Conservation (phyloP, 2,329 filamentous ascomycete genomes). For the Venturiaceae sp. region DNA sequence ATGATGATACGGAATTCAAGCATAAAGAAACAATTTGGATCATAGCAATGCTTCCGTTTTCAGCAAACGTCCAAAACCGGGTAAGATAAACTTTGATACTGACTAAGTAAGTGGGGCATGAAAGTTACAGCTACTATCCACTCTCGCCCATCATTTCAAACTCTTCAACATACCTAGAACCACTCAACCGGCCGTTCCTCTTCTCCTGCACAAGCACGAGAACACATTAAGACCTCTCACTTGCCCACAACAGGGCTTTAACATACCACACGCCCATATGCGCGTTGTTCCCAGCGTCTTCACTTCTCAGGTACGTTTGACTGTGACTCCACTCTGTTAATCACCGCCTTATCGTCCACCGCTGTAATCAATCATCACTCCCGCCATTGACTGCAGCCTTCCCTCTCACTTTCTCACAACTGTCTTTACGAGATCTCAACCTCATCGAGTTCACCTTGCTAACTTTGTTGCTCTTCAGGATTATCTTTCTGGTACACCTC, state of each 20-base stretch:
- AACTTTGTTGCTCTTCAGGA: slow-evolving; percentile 32
- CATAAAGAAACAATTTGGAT: too few relatives aligned
- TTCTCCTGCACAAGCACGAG: not conserved
- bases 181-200: not conserved
- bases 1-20: too few relatives aligned
- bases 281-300: slow-evolving; percentile 33
- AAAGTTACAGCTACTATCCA: too few relatives aligned
- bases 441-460: not conserved
- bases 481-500: slow-evolving; percentile 51
- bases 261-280: not conserved
- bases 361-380: not conserved
- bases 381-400: not conserved
- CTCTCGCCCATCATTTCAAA: not conserved
- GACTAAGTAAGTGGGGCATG: too few relatives aligned
- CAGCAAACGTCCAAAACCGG: too few relatives aligned
- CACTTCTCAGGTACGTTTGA: slow-evolving; percentile 40
- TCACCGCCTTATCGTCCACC: not conserved
- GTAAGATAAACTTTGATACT: too few relatives aligned
- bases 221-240: not conserved
- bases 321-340: not conserved
- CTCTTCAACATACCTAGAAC: not conserved
- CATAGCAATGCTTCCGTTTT: too few relatives aligned
- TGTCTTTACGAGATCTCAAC: not conserved
- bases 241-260: not conserved
- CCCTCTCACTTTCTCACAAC: not conserved